Evolutionary conservation across 116 monocot species (phyloP).

Genomic region (Phalaenopsis hybrid): DNA sequence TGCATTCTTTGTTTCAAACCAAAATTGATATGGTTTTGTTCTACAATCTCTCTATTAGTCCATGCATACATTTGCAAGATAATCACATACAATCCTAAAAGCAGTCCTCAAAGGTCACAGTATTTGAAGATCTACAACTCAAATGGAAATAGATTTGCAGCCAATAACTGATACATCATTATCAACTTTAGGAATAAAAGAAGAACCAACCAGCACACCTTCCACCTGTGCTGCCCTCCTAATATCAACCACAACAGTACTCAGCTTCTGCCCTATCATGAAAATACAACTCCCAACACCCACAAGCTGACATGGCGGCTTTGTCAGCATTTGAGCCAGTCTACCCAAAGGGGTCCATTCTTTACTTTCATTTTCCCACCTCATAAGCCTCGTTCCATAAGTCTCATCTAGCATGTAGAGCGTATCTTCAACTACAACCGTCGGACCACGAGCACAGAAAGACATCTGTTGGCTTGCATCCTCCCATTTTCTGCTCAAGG

Average conservation of each 20-base stretch:
- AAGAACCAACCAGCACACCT: slow-evolving; percentile 20
- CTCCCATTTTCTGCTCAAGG: slow-evolving; percentile 18
- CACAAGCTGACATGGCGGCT: slow-evolving; percentile 25
- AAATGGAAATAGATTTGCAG: slow-evolving; percentile 29
- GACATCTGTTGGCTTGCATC: slow-evolving; percentile 16
- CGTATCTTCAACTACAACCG: slow-evolving; percentile 14
- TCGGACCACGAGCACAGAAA: slow-evolving; percentile 14
- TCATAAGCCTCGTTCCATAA: slow-evolving; percentile 22
- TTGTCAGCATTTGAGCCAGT: slow-evolving; percentile 15
- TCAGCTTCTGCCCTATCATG: slow-evolving; percentile 22
- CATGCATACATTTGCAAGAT: too few relatives aligned
- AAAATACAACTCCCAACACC: slow-evolving; percentile 23
- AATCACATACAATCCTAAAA: too few relatives aligned
- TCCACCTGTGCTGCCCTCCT: slow-evolving; percentile 11
- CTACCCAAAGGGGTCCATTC: slow-evolving; percentile 27
- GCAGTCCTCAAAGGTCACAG: too few relatives aligned
- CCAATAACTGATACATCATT: slow-evolving; percentile 10
- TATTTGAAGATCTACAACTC: slow-evolving; percentile 5
- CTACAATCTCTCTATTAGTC: too few relatives aligned
- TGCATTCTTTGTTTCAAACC: too few relatives aligned
- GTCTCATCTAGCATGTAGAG: slow-evolving; percentile 33
- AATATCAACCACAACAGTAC: slow-evolving; percentile 19
- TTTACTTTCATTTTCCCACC: slow-evolving; percentile 21
- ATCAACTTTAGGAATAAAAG: slow-evolving; percentile 13
- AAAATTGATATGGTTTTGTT: too few relatives aligned